These are phyloP conservation scores for Combretum micranthum DNA, from an alignment of 345 rosid species.

Conservation along the genomic window DNA sequence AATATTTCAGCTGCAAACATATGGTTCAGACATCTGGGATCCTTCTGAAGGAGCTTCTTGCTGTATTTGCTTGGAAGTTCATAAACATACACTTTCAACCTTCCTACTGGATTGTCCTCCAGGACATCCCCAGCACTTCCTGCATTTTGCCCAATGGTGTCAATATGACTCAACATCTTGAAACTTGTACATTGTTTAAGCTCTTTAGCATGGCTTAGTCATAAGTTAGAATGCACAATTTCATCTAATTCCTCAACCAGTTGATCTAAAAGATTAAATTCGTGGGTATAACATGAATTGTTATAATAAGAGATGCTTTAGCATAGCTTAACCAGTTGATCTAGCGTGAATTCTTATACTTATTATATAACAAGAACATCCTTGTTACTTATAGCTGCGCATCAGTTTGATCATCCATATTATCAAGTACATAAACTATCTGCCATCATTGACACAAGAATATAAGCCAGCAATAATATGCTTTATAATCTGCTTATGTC, in stretches of 20 bases:
- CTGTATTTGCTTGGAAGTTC: constrained; percentile 96
- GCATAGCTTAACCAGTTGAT: no score
- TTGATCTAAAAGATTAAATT: no score
- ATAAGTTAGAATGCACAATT: background rate
- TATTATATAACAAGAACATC: no score
- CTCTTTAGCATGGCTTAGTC: background rate
- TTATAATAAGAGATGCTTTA: no score
- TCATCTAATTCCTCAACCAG: no score
- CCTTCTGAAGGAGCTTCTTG: constrained; percentile 85
- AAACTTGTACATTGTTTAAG: background rate
- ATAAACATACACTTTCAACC: constrained; percentile 74
- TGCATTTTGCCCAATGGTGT: constrained; percentile 21
- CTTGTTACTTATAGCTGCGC: no score
- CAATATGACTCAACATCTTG: background rate
- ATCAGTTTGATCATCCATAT: no score
- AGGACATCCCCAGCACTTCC: constrained; percentile 97
- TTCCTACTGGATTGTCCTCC: constrained; percentile 94
- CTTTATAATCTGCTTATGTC: background rate
- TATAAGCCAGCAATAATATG: no score
- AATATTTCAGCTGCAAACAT: constrained; percentile 97
- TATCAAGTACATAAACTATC: no score
- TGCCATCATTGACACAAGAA: no score
- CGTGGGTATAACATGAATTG: no score
- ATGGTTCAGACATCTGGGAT: constrained; percentile 88
- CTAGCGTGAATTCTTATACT: no score